Evolutionary conservation across 2,329 filamentous ascomycete genomes (phyloP).

Genomic region (Colletotrichum godetiae): DNA sequence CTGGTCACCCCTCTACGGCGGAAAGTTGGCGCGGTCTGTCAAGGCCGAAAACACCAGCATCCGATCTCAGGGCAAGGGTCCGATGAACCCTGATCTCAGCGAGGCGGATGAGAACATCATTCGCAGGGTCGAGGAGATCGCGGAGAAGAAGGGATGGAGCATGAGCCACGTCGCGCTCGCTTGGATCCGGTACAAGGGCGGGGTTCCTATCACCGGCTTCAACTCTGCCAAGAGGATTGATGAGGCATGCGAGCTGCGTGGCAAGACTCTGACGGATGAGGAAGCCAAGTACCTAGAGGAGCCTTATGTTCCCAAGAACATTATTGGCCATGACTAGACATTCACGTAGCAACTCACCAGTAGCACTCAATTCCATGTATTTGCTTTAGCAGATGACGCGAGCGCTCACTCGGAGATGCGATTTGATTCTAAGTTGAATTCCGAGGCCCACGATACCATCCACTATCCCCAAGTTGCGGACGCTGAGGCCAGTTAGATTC

Average conservation of each 20-base stretch:
- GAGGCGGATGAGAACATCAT: slow-evolving; percentile 25
- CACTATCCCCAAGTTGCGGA: neutral
- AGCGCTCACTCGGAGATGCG: neutral
- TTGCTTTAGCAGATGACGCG: neutral
- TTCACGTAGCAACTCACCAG: neutral
- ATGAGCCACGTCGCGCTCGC: slow-evolving; percentile 34
- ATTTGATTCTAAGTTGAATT: neutral
- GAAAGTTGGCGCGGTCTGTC: slow-evolving; percentile 16
- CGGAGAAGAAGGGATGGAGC: slow-evolving; percentile 27
- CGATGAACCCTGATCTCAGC: neutral
- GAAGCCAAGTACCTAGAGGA: slow-evolving; percentile 30
- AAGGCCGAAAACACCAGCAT: neutral
- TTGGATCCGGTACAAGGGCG: slow-evolving; percentile 31
- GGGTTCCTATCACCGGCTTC: slow-evolving; percentile 26
- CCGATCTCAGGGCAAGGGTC: slow-evolving; percentile 3
- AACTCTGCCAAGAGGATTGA: slow-evolving; percentile 30
- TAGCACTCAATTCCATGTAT: neutral
- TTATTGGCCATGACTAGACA: slow-evolving; percentile 41
- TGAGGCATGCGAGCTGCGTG: slow-evolving; percentile 24
- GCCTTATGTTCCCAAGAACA: slow-evolving; percentile 25
- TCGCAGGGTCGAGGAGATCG: slow-evolving; percentile 28
- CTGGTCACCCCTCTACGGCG: slow-evolving; percentile 30
- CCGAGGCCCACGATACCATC: too few relatives aligned
- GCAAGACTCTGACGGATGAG: slow-evolving; percentile 23
- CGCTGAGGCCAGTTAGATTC: neutral